Evolutionary conservation across 257 asterid species (phyloP), one percentile per base, ranked within the genome.

Genomic region (Asclepias syriaca): DNA sequence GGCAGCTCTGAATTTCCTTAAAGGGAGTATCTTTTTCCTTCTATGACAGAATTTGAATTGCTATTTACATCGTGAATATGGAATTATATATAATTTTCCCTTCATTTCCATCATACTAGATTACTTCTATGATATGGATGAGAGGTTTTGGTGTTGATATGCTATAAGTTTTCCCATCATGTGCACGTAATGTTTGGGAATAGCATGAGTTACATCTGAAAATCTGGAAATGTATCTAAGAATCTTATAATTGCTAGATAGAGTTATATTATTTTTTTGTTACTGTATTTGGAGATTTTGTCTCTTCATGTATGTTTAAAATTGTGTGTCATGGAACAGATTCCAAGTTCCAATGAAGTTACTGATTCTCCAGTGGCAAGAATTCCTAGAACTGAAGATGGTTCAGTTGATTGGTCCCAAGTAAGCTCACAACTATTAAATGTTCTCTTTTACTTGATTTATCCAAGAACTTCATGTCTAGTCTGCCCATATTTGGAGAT

Each of bases 391-490:
- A 92, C 91, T 12, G 83, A 85, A 81, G 85, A 80, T 69, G 97
- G 97, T 74, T 86, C 77, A 78, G 79, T 95, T 71, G 97, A 95
- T 79, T 95, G 99, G 99, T 95, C 99, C 19, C 91, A 92, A 79
- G 99, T 87, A 81, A 81, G 82, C 59, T 72, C 57, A 71, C 61
- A 71, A 54, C 39, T 8, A 9, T 40, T 18, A 9, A 34, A 65
- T 46, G 13, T 74, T 19, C 18, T 48, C 6, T 29, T 21, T 66
- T 68, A n/a, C 40, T 65, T 69, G 10, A 43, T 18, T 34, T 74
- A 65, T 64, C 60, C 61, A 55, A 27, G 48, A 54, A 19, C 19
- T 49, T 21, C 65, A 45, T 40, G 43, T 54, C 59, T 57, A 59
- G 46, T 46, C 34, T 34, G 18, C 46, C n/a, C 4, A 60, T 19